These are phyloP conservation scores for Candida loeiensis DNA, from an alignment of 805 yeast species.

Conservation along the genomic window DNA sequence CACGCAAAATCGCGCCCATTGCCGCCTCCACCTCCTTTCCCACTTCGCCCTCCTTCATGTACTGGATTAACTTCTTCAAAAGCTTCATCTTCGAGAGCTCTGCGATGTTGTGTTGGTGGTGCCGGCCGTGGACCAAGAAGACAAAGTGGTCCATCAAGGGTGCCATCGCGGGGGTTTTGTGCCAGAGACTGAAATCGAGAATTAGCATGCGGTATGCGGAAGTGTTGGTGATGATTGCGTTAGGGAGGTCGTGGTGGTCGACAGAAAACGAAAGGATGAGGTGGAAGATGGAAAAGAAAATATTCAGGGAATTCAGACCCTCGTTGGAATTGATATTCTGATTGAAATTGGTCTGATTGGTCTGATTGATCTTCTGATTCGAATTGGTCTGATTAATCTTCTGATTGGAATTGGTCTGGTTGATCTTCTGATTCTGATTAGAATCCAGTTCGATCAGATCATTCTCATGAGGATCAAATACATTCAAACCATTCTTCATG, in stretches of 20 bases:
- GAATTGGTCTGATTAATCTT: no score
- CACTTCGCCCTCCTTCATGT: slow-evolving; percentile 29
- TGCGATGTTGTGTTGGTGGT: slow-evolving; percentile 35
- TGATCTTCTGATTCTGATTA: no score
- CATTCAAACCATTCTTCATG: no score
- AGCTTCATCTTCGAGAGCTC: slow-evolving; percentile 53
- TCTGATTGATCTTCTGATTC: not conserved
- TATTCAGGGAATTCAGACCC: no score
- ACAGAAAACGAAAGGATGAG: not conserved
- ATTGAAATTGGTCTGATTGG: no score
- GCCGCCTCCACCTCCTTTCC: slow-evolving; percentile 15
- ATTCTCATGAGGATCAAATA: no score
- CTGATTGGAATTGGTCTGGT: no score
- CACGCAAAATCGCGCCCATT: slow-evolving; percentile 20
- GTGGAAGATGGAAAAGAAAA: no score
- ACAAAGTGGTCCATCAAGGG: slow-evolving; percentile 57
- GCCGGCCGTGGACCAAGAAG: slow-evolving; percentile 43
- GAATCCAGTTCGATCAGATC: no score
- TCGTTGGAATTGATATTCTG: no score
- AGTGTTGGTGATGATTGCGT: slow-evolving; percentile 55
- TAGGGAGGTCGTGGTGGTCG: slow-evolving; percentile 38
- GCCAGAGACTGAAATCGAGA: slow-evolving; percentile 60
- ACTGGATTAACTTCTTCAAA: slow-evolving; percentile 46
- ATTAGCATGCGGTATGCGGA: slow-evolving; percentile 49
- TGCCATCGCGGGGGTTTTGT: slow-evolving; percentile 55